Percentiles rank a stretch among this genome's conserved stretches.
These are phyloP conservation scores for Diversispora epigaea DNA, from an alignment of 192 early-diverging fungal species.

Conservation along the genomic window DNA sequence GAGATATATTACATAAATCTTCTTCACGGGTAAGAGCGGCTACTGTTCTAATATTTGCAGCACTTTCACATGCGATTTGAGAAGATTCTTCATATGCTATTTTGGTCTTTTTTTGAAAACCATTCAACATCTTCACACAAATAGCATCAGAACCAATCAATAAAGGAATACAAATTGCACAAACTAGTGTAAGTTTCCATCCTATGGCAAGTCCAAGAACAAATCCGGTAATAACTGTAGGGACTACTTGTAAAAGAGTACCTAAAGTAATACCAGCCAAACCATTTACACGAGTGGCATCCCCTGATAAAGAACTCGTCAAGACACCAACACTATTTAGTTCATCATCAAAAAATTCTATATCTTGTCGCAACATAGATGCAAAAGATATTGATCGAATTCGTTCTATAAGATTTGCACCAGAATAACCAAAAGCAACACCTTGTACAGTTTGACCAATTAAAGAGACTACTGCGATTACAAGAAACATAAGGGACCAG, in stretches of 20 bases:
- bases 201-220: slow-evolving; percentile 53
- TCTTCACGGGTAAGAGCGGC: slow-evolving; percentile 58
- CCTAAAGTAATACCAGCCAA: slow-evolving; percentile 33
- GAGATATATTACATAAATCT: slow-evolving; percentile 45
- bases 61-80: slow-evolving; percentile 72
- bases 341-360: slow-evolving; percentile 73
- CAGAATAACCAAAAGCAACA: slow-evolving; percentile 36
- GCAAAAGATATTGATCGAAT: slow-evolving; percentile 63
- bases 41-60: slow-evolving; percentile 75
- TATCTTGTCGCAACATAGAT: slow-evolving; percentile 67
- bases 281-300: slow-evolving; percentile 53
- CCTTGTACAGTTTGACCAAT: slow-evolving; percentile 18
- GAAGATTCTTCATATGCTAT: slow-evolving; percentile 66
- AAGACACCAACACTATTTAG: slow-evolving; percentile 69
- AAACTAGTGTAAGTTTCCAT: slow-evolving; percentile 62
- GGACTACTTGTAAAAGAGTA: slow-evolving; percentile 33
- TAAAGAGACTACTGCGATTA: slow-evolving; percentile 16
- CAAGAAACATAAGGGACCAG: slow-evolving; percentile 51
- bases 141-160: slow-evolving; percentile 60
- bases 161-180: slow-evolving; percentile 67
- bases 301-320: slow-evolving; percentile 66
- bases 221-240: slow-evolving; percentile 27
- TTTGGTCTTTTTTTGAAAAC: slow-evolving; percentile 51
- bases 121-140: slow-evolving; percentile 55
- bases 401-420: slow-evolving; percentile 63